Percentiles rank a stretch among this genome's conserved stretches.
These are phyloP conservation scores for Carex pumila DNA, from an alignment of 176 grass and related monocot genomes.

Conservation along the genomic window DNA sequence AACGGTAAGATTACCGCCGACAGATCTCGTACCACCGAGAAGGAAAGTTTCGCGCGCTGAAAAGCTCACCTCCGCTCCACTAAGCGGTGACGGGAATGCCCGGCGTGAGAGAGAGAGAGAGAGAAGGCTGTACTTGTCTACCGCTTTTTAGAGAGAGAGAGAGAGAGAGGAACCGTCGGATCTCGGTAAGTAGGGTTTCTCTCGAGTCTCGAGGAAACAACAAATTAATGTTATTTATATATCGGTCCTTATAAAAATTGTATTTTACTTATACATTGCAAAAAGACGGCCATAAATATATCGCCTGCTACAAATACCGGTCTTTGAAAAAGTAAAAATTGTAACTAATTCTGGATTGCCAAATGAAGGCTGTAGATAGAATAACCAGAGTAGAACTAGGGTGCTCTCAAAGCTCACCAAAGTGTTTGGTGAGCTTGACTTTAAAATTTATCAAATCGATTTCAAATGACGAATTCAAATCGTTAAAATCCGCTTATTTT, in stretches of 20 bases:
- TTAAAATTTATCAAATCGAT: too few relatives aligned
- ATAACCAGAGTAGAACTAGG: too few relatives aligned
- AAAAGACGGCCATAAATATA: too few relatives aligned
- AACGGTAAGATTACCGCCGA: not conserved
- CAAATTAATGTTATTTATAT: not conserved
- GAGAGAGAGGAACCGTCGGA: not conserved
- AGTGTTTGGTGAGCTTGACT: too few relatives aligned
- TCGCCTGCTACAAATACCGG: too few relatives aligned
- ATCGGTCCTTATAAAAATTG: not conserved
- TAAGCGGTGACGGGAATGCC: not conserved
- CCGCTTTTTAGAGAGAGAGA: not conserved
- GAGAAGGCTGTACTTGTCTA: not conserved
- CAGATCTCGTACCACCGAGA: conserved; percentile 3
- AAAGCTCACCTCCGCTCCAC: not conserved
- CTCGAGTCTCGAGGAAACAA: not conserved
- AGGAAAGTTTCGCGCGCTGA: not conserved
- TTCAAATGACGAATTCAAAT: too few relatives aligned
- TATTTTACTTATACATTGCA: not conserved
- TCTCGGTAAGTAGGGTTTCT: conserved; percentile 7
- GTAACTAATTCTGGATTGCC: too few relatives aligned
- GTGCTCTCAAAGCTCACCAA: too few relatives aligned
- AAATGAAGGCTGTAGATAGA: too few relatives aligned
- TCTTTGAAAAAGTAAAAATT: not conserved
- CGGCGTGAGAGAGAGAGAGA: not conserved
- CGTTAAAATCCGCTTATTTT: too few relatives aligned